Base-by-base conservation (phyloP, 331 rosid species). In the Arachis monticola region DNA sequence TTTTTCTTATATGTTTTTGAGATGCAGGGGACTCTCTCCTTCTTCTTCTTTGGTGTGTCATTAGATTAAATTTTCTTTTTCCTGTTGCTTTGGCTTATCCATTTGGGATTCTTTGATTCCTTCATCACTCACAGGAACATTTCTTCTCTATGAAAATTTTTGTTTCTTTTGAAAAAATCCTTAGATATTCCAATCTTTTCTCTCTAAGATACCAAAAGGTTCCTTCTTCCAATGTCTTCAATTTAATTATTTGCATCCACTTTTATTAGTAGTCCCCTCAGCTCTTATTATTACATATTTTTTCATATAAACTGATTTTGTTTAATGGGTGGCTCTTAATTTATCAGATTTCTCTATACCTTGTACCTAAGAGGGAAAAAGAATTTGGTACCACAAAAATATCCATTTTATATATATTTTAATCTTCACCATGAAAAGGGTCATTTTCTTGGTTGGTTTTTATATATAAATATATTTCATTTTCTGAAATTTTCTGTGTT, bases 401-500 rank as follows among this genome's bases (percentile, higher is more conserved):
- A 22, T 12, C 58, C 63, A 50, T 10, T 67, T 14, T 61, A 1
- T 35, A 11, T 38, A 31, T 65, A 75, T 64, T 52, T 69, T 72
- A 66, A 51, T 42, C 60, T 52, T 40, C 71, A 31, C 41, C 40
- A n/a, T 47, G 44, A 75, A 64, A 76, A 10, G 13, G 63, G 53
- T 76, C 78, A 70, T 12, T 30, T 80, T 80, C 38, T 32, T 71
- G 78, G 61, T 63, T 74, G 78, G 13, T 64, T 71, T 48, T 55
- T 59, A 66, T 65, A 50, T 48, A 8, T 22, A 22, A 22, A 22
- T 67, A 32, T 32, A 32, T 60, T 42, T 41, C 76, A 50, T 73
- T 59, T 14, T 10, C 58, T 38, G 38, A 50, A 60, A 32, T 35
- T 61, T 38, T 32, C 41, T 60, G 72, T 74, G 69, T 64, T 44